A percentile compares a stretch with the other conserved stretches of the same genome.
phyloP scores from a whole-genome alignment of 768 basidiomycete genomes.

The Phlebiopsis flavidoalba region DNA sequence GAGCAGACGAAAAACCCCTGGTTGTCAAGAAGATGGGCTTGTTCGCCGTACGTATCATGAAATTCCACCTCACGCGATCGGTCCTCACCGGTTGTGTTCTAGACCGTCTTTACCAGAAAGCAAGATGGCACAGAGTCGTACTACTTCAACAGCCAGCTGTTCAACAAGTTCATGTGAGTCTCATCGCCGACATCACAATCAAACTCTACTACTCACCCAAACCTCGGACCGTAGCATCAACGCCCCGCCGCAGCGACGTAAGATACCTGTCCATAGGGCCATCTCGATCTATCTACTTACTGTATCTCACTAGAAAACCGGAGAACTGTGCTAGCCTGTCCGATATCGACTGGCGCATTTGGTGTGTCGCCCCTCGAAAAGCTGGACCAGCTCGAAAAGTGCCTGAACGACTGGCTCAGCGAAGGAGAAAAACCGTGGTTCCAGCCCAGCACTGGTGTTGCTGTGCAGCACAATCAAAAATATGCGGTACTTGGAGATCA shows the following conservation, averaged over 20 bases:
- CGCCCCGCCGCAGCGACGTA: constrained; percentile 66
- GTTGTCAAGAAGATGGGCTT: constrained; percentile 79
- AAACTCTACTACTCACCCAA: background rate
- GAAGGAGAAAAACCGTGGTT: constrained; percentile 82
- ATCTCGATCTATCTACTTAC: background rate
- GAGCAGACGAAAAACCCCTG: constrained; percentile 55
- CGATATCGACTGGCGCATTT: constrained; percentile 72
- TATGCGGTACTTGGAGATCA: constrained; percentile 63
- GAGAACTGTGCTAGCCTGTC: constrained; percentile 64
- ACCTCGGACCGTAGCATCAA: constrained; percentile 46
- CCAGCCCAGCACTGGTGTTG: constrained; percentile 59
- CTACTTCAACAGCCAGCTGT: constrained; percentile 76
- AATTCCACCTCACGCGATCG: background rate
- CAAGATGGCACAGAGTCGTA: constrained; percentile 75
- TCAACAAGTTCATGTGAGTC: constrained; percentile 67
- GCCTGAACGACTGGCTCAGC: constrained; percentile 68
- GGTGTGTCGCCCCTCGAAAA: constrained; percentile 67
- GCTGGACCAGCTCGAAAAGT: constrained; percentile 62
- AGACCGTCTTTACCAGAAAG: constrained; percentile 70
- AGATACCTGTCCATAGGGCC: constrained; percentile 13
- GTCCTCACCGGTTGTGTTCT: background rate
- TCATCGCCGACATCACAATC: background rate
- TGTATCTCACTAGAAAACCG: constrained; percentile 47
- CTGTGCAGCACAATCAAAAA: constrained; percentile 58
- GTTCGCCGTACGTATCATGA: constrained; percentile 48